These are phyloP conservation scores for Acacia crassicarpa DNA, from an alignment of 306 rosid species.

Conservation along the genomic window DNA sequence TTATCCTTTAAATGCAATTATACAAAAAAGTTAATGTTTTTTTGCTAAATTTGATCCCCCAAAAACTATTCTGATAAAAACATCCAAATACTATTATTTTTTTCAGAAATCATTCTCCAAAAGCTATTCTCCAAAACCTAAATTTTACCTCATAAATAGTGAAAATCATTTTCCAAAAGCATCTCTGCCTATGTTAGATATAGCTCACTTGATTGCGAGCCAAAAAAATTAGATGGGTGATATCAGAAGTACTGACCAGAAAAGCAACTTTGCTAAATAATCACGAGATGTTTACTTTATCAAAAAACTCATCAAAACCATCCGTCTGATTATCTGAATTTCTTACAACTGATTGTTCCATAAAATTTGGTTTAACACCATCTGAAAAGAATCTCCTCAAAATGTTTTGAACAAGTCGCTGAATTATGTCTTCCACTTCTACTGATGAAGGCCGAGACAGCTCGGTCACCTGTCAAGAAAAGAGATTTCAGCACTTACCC, in stretches of 20 bases:
- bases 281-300: constrained; percentile 69
- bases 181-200: too few relatives aligned
- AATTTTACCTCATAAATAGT: too few relatives aligned
- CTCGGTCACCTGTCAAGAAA: constrained; percentile 68
- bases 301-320: constrained; percentile 48
- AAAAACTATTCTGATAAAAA: too few relatives aligned
- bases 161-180: too few relatives aligned
- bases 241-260: constrained; percentile 68
- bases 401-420: constrained; percentile 77
- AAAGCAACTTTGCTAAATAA: constrained; percentile 94
- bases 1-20: too few relatives aligned
- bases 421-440: constrained; percentile 92
- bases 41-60: too few relatives aligned
- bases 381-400: constrained; percentile 62
- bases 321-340: constrained; percentile 41
- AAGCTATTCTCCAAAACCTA: too few relatives aligned
- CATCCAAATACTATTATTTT: too few relatives aligned
- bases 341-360: constrained; percentile 41
- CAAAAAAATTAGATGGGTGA: neutral
- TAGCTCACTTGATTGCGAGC: neutral
- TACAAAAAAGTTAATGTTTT: too few relatives aligned
- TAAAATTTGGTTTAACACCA: constrained; percentile 50
- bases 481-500: neutral
- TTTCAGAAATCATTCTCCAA: too few relatives aligned
- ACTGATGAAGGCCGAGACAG: constrained; percentile 74